phyloP scores from a whole-genome alignment of 805 yeast species.

The Yarrowia sp. region DNA sequence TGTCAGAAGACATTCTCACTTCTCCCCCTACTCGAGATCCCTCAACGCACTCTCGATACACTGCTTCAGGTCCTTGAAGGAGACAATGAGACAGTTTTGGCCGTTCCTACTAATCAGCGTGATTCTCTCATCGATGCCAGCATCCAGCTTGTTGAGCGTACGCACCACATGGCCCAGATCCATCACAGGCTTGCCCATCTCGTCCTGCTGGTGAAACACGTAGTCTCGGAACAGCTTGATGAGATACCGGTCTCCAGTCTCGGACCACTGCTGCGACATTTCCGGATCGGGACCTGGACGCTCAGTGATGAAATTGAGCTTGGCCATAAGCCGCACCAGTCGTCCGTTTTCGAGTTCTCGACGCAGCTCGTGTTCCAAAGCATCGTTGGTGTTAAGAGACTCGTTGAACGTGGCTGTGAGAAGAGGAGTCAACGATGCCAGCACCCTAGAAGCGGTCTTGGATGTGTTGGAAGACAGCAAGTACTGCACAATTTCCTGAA shows the following conservation, averaged over 20 bases:
- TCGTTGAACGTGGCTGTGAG: constrained; percentile 21
- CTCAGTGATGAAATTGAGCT: constrained; percentile 73
- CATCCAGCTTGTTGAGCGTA: constrained; percentile 83
- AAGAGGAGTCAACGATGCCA: constrained; percentile 26
- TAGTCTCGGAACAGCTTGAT: constrained; percentile 74
- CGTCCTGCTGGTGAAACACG: constrained; percentile 81
- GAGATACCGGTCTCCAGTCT: constrained; percentile 71
- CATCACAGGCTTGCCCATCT: constrained; percentile 67
- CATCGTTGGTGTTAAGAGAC: constrained; percentile 30
- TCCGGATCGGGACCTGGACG: constrained; percentile 40
- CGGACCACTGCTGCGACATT: constrained; percentile 53
- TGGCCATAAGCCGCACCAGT: constrained; percentile 74
- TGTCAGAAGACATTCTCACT: not conserved
- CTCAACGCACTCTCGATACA: constrained; percentile 68
- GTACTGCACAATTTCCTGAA: constrained; percentile 31
- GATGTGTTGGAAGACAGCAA: constrained; percentile 25
- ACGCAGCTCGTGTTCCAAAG: constrained; percentile 44
- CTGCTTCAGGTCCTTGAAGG: constrained; percentile 74
- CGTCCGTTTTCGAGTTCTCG: constrained; percentile 86
- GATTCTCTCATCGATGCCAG: constrained; percentile 81
- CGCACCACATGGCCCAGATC: constrained; percentile 79
- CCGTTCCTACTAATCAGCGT: constrained; percentile 81
- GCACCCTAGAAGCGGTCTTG: constrained; percentile 25
- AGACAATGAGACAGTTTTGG: constrained; percentile 75
- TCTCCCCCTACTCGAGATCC: constrained; percentile 38